Base-by-base conservation (phyloP, 2,329 filamentous ascomycete genomes). In the Xylaria sp. region DNA sequence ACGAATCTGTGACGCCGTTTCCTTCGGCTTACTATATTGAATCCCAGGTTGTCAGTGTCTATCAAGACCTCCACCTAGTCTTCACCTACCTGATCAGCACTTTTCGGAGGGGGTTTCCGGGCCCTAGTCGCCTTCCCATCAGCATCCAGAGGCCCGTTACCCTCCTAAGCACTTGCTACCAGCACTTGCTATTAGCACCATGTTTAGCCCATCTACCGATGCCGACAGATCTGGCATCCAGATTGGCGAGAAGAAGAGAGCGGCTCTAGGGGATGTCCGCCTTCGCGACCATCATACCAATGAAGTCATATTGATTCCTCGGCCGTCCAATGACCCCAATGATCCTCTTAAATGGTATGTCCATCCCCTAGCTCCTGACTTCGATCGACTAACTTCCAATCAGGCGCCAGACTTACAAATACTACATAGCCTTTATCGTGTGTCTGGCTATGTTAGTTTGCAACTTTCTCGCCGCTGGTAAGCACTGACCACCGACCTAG, bases 381-480 rank as follows among this genome's bases (percentile, higher is more conserved):
- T 59, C 36, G 8, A 28, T 48, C n/a, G 12, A 25, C 41, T 66
- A 50, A 66, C 32, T 8, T 34, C 32, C 13, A 56, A 36, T 9
- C 39, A 83, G 81, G 83, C 77, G 80, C 30, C 78, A 80, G 76
- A 77, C 79, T 71, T 84, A 83, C 70, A 84, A 85, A 59, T 80
- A 81, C 68, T 87, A 85, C 73, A 83, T 84, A 43, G 84, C 85
- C 9, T 73, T 78, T 56, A 76, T 86, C 15, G 81, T 87, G 39
- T 87, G 83, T 73, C 68, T 83, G 3, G 84, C 85, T 60, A 87
- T 88, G 79, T 80, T 86, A 68, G 81, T 87, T 76, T 85, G 82
- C 77, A 88, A 87, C 75, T 87, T 87, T 70, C 76, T 88, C 4
- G 85, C 85, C 0, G 86, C 85, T n/a, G 86, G 81, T 75, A 70